phyloP scores from a whole-genome alignment of 208 protist species.

The Novymonas esmeraldas region DNA sequence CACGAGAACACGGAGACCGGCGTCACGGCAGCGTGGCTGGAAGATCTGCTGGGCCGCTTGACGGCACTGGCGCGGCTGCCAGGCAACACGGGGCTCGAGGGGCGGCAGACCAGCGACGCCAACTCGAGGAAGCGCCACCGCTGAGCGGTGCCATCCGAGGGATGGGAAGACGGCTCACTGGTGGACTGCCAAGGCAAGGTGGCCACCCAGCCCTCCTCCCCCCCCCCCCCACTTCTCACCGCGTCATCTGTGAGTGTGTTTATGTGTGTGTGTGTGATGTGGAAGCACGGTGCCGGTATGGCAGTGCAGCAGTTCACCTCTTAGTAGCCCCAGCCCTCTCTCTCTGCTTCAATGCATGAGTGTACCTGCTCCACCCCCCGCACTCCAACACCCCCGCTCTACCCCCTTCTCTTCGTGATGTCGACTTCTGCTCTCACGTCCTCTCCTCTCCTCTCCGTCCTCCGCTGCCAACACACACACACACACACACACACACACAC shows the following conservation, averaged over 20 bases:
- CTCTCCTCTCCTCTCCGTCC: not conserved
- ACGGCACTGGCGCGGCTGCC: slow-evolving; percentile 37
- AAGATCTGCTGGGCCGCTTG: slow-evolving; percentile 44
- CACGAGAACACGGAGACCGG: slow-evolving; percentile 33
- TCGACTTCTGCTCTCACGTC: not conserved
- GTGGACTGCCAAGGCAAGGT: too few relatives aligned
- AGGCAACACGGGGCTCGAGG: slow-evolving; percentile 28
- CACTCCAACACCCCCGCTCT: too few relatives aligned
- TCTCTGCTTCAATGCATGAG: too few relatives aligned
- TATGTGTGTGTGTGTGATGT: not conserved
- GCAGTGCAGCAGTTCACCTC: too few relatives aligned
- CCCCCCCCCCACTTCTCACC: not conserved
- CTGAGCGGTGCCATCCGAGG: not conserved
- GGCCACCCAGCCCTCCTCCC: not conserved
- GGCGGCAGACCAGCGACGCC: too few relatives aligned
- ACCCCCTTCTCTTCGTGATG: not conserved
- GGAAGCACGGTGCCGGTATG: too few relatives aligned
- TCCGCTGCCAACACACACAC: not conserved
- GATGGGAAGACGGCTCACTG: too few relatives aligned
- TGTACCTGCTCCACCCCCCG: too few relatives aligned
- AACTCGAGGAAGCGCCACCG: not conserved
- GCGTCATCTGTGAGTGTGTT: not conserved
- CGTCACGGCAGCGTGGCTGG: slow-evolving; percentile 57
- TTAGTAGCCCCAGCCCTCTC: too few relatives aligned
- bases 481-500: not conserved